These are phyloP conservation scores for Gremmenia infestans DNA, from an alignment of 2,329 filamentous ascomycete genomes.

Conservation along the genomic window DNA sequence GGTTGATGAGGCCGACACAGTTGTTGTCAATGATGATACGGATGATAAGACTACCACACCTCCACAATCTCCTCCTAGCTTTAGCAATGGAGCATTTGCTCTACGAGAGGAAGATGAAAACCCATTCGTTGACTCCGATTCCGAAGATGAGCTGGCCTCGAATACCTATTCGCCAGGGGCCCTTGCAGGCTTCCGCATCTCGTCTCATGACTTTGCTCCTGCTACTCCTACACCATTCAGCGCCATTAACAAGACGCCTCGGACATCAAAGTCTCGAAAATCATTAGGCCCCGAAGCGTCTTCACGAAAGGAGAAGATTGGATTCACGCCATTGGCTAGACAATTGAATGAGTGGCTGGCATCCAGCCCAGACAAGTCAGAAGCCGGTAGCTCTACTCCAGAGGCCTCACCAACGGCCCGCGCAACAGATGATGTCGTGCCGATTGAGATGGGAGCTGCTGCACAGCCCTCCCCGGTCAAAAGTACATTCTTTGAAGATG, in stretches of 20 bases:
- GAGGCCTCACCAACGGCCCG: slow-evolving; percentile 14
- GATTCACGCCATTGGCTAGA: slow-evolving; percentile 60
- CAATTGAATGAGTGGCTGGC: slow-evolving; percentile 60
- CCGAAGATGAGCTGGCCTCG: slow-evolving; percentile 47
- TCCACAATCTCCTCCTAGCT: slow-evolving; percentile 18
- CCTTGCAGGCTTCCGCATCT: slow-evolving; percentile 23
- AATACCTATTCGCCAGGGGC: slow-evolving; percentile 25
- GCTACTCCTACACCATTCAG: slow-evolving; percentile 39
- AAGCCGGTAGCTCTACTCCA: slow-evolving; percentile 3
- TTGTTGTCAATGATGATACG: slow-evolving; percentile 10
- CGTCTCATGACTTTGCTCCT: slow-evolving; percentile 32
- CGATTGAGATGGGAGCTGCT: not conserved
- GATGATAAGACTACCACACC: slow-evolving; percentile 13
- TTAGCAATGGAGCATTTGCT: slow-evolving; percentile 31
- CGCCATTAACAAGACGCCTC: slow-evolving; percentile 20
- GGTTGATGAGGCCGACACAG: not conserved
- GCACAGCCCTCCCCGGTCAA: slow-evolving; percentile 33
- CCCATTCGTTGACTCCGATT: slow-evolving; percentile 45
- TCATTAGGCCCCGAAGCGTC: slow-evolving; percentile 6
- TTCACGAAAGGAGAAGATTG: slow-evolving; percentile 34
- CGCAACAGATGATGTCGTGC: not conserved
- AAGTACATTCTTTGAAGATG: slow-evolving; percentile 56
- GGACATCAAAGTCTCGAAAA: slow-evolving; percentile 14
- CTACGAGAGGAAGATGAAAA: slow-evolving; percentile 46
- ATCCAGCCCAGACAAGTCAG: slow-evolving; percentile 47